A percentile compares a stretch with the other conserved stretches of the same genome.
These are phyloP conservation scores for Colletotrichum tanaceti DNA, from an alignment of 2,329 filamentous ascomycete genomes.

Conservation along the genomic window DNA sequence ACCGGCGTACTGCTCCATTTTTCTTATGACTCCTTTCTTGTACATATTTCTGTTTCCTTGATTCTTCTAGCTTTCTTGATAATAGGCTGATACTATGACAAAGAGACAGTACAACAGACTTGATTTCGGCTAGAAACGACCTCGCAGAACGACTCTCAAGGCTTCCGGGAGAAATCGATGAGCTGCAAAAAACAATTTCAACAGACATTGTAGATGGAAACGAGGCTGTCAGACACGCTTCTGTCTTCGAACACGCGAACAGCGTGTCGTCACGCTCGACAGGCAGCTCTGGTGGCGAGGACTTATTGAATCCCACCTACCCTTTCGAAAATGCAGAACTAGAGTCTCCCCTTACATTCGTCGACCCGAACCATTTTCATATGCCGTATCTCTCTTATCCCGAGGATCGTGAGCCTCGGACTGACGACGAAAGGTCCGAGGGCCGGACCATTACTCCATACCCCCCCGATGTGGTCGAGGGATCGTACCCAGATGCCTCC, in stretches of 20 bases:
- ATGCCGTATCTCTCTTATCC: conserved; percentile 48
- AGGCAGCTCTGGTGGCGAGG: conserved; percentile 48
- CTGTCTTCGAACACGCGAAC: conserved; percentile 64
- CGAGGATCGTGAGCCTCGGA: conserved; percentile 33
- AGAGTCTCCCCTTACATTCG: conserved; percentile 48
- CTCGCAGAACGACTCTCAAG: conserved; percentile 52
- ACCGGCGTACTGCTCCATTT: not conserved
- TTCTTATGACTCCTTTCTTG: not conserved
- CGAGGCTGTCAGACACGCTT: conserved; percentile 51
- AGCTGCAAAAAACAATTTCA: conserved; percentile 55
- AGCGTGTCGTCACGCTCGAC: conserved; percentile 59
- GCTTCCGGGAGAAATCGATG: conserved; percentile 57
- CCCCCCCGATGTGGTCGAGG: conserved; percentile 22
- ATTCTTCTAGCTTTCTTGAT: not conserved
- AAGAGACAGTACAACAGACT: conserved; percentile 46
- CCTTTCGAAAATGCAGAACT: conserved; percentile 45
- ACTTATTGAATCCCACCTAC: conserved; percentile 45
- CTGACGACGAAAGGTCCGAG: conserved; percentile 38
- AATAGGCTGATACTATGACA: not conserved
- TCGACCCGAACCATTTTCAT: conserved; percentile 54
- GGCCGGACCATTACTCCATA: conserved; percentile 47
- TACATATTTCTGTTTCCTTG: not conserved
- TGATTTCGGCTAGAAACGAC: conserved; percentile 47
- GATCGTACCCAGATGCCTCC: not conserved
- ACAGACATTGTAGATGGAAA: conserved; percentile 52